Conservation (phyloP, 371 early-diverging fungal genomes). For the Paramicrosporidium saccamoebae region DNA sequence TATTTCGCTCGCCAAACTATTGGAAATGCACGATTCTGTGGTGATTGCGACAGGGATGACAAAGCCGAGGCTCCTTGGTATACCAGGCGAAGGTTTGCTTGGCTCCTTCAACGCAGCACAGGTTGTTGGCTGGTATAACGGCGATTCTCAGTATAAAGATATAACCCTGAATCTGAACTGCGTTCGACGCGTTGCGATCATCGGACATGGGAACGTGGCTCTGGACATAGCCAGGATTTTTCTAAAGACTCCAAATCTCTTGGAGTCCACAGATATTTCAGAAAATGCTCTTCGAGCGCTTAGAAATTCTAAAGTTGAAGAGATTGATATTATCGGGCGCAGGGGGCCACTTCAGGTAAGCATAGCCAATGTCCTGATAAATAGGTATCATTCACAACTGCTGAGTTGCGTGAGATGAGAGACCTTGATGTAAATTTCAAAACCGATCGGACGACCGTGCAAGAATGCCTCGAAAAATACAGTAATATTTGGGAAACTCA, state of each 20-base stretch:
- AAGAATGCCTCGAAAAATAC: no score
- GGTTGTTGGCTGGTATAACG: conserved; percentile 91
- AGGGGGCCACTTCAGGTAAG: conserved; percentile 64
- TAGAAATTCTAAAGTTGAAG: conserved; percentile 20
- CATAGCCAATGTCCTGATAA: conserved; percentile 1
- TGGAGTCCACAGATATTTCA: conserved; percentile 58
- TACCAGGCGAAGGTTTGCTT: conserved; percentile 31
- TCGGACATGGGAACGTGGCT: conserved; percentile 90
- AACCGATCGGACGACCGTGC: no score
- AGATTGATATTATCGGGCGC: conserved; percentile 58
- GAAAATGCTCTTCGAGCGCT: conserved; percentile 31
- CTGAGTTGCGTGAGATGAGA: conserved; percentile 85
- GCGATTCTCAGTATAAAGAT: conserved; percentile 21
- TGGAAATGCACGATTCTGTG: conserved; percentile 28
- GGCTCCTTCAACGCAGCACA: no score
- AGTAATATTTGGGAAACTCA: no score
- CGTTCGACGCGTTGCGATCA: conserved; percentile 33
- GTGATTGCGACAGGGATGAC: conserved; percentile 62
- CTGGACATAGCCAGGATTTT: conserved; percentile 71
- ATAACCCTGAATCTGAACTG: conserved; percentile 17
- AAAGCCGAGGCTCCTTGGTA: conserved; percentile 24
- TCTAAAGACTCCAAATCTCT: conserved; percentile 25
- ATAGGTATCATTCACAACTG: conserved; percentile 57
- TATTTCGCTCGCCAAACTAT: conserved; percentile 16
- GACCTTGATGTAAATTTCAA: no score